Base-by-base conservation (phyloP, 1,284 basidiomycete genomes). In the Tylopilus sp. region DNA sequence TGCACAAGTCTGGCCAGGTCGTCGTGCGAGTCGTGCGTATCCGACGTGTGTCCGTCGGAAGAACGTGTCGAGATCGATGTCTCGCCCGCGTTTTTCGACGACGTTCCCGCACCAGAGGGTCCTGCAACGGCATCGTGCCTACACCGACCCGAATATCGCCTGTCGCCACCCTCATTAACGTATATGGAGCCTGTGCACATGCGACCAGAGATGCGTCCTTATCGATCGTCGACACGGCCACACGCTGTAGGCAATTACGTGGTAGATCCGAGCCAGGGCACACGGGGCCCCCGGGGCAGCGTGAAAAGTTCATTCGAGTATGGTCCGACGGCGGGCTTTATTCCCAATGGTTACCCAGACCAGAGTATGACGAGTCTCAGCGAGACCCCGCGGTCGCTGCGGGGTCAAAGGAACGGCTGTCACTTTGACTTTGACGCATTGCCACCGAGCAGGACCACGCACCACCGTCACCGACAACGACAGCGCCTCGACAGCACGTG, bases 41-140 rank as follows among this genome's bases (percentile, higher is more conserved):
- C 61, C 1, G 52, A 30, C 6, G 53, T 46, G 28, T 44, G 44
- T 29, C 55, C 46, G 36, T 54, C 59, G 25, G 28, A 56, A 12
- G 60, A 65, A 25, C 50, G 39, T 36, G 44, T 54, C 57, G 67
- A 53, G 56, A 68, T 55, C 78, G 73, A 82, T 46, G 78, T 86
- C 25, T 86, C 83, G 4, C 79, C 77, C 4, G 80, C 81, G 0
- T 81, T 77, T 61, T 84, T 77, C 54, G 83, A 86, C 54, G 72
- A 74, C 13, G 72, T 81, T 38, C 74, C 77, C 6, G 70, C 70
- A 0, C 72, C 80, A 3, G 81, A 82, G 48, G 79, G 77, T 1
- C 78, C 77, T 9, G 77, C 75, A 9, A 79, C 74, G 1, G 70
- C 70, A 16, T 70, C 74, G 15, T 66, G 35, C 59, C 61, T 49